A percentile compares a stretch with the other conserved stretches of the same genome.
phyloP scores from a whole-genome alignment of 176 grass and related monocot genomes.

The Musa schizocarpa region DNA sequence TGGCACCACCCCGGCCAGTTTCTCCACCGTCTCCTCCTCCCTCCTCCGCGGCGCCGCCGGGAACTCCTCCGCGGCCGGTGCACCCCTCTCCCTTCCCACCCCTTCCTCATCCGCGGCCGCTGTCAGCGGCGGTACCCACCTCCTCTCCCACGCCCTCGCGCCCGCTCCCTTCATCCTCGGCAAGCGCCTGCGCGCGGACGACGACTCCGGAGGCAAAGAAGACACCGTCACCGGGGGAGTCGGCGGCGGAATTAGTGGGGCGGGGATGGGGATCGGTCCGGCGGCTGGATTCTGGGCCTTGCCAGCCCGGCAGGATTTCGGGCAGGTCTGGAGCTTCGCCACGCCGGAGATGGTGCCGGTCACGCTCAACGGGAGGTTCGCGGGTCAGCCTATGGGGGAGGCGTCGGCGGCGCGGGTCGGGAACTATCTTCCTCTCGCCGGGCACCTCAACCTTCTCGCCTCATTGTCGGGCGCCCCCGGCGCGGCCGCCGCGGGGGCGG shows the following conservation, averaged over 20 bases:
- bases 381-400: slow-evolving; percentile 38
- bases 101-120: neutral
- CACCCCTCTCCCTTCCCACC: neutral
- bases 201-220: slow-evolving; percentile 6
- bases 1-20: slow-evolving; percentile 13
- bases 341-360: slow-evolving; percentile 11
- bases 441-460: slow-evolving; percentile 85
- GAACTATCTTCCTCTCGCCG: slow-evolving; percentile 79
- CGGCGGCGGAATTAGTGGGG: neutral
- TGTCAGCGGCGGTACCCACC: neutral
- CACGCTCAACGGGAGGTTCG: slow-evolving; percentile 12
- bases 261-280: neutral
- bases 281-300: slow-evolving; percentile 8
- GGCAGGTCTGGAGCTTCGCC: slow-evolving; percentile 12
- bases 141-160: slow-evolving; percentile 7
- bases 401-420: slow-evolving; percentile 79
- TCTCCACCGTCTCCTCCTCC: slow-evolving; percentile 2
- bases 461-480: slow-evolving; percentile 52
- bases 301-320: slow-evolving; percentile 6
- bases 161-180: slow-evolving; percentile 20
- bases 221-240: neutral
- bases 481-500: slow-evolving; percentile 11
- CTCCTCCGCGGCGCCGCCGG: neutral
- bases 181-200: slow-evolving; percentile 12
- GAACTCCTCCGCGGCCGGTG: neutral